Evolutionary conservation across 805 yeast genomes (phyloP).

Genomic region (Zygosaccharomyces siamensis): DNA sequence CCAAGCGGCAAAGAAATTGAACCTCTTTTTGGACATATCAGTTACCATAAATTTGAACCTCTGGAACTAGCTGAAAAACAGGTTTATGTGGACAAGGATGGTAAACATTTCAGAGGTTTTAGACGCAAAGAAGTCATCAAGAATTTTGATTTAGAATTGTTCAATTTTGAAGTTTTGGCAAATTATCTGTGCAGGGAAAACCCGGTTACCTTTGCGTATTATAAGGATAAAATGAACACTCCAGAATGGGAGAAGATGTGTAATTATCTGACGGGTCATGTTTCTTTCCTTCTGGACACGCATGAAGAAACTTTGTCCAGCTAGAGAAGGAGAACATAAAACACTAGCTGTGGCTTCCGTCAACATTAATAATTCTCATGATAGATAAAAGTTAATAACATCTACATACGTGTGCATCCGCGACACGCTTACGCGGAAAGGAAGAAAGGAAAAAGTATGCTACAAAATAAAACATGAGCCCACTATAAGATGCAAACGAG

Average conservation of each 20-base stretch:
- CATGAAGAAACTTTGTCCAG: conserved; percentile 5
- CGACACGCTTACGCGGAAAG: background rate
- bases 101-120: conserved; percentile 27
- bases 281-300: conserved; percentile 13
- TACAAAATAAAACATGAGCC: background rate
- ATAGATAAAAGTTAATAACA: no score
- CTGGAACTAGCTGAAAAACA: conserved; percentile 19
- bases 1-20: conserved; percentile 15
- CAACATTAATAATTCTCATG: no score
- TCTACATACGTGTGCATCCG: background rate
- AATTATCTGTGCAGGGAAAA: conserved; percentile 18
- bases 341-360: no score
- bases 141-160: conserved; percentile 29
- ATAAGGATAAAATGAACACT: conserved; percentile 11
- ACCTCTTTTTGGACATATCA: conserved; percentile 37
- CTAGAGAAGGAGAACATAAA: background rate
- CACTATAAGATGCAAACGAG: background rate
- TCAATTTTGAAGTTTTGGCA: conserved; percentile 16
- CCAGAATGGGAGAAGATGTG: conserved; percentile 24
- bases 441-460: background rate
- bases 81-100: conserved; percentile 16
- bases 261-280: conserved; percentile 17
- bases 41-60: conserved; percentile 38
- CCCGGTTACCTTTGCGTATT: conserved; percentile 16
- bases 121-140: conserved; percentile 9